These are phyloP conservation scores for Melampsora americana DNA, from an alignment of 1,284 basidiomycete genomes.

Conservation along the genomic window DNA sequence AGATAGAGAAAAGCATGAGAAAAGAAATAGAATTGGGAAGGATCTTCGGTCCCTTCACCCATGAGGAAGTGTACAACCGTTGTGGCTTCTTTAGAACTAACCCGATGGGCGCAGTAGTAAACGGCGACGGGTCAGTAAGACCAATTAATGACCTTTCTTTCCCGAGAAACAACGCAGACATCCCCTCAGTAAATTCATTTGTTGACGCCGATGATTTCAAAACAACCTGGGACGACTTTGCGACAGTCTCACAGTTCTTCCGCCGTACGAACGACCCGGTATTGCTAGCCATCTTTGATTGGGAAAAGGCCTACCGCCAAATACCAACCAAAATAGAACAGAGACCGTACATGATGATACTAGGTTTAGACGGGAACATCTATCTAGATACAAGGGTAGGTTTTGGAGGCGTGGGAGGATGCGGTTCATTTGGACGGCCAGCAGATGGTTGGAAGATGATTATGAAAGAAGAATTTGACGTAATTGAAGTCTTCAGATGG, in stretches of 20 bases:
- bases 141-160: constrained; percentile 18
- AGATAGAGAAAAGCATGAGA: no score
- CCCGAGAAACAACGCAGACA: background rate
- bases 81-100: background rate
- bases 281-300: constrained; percentile 8
- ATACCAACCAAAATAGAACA: background rate
- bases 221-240: constrained; percentile 2
- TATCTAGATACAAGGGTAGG: background rate
- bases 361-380: background rate
- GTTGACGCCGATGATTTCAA: background rate
- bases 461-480: background rate
- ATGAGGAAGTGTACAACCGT: background rate
- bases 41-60: background rate
- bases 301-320: constrained; percentile 24
- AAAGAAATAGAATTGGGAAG: no score
- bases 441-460: constrained; percentile 6
- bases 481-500: background rate
- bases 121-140: background rate
- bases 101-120: background rate
- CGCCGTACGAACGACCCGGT: background rate
- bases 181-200: background rate
- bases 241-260: background rate
- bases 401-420: constrained; percentile 6
- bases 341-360: constrained; percentile 1
- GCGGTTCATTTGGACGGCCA: background rate